Percentiles rank a stretch among this genome's conserved stretches.
Conservation (phyloP, 2,329 filamentous ascomycete genomes). For the Clarireedia hainanense region DNA sequence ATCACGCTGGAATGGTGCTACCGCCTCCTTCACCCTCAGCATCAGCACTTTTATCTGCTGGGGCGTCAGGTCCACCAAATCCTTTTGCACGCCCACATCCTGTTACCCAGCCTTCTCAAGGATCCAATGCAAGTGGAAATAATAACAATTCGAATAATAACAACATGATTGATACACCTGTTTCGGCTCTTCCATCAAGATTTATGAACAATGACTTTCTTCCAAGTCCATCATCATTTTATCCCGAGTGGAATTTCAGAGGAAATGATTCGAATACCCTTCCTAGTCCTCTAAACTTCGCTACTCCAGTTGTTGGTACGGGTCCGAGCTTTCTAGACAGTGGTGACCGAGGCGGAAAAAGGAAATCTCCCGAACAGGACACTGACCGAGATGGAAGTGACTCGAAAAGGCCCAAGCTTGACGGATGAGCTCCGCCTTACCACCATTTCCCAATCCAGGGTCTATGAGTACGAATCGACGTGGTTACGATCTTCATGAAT, state of each 20-base stretch:
- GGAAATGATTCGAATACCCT: constrained; percentile 71
- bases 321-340: constrained; percentile 55
- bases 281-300: constrained; percentile 87
- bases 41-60: constrained; percentile 77
- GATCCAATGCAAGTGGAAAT: constrained; percentile 29
- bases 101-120: constrained; percentile 39
- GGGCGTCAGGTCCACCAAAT: constrained; percentile 86
- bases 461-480: background rate
- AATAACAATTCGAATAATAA: constrained; percentile 33
- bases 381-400: constrained; percentile 1
- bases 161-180: constrained; percentile 66
- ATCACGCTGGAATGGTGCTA: constrained; percentile 58
- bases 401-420: constrained; percentile 7
- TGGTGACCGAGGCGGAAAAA: constrained; percentile 17
- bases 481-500: constrained; percentile 6
- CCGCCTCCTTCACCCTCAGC: constrained; percentile 83
- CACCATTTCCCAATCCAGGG: background rate
- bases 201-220: constrained; percentile 84
- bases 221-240: constrained; percentile 87
- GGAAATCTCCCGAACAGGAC: constrained; percentile 10
- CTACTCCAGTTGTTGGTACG: constrained; percentile 63
- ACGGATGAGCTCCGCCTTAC: constrained; percentile 1
- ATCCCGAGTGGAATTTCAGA: constrained; percentile 79
- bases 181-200: constrained; percentile 86
- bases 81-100: constrained; percentile 88